Evolutionary conservation across 345 rosid species (phyloP), one percentile per base, ranked within the genome.

Genomic region (Xanthoceras sorbifolium): DNA sequence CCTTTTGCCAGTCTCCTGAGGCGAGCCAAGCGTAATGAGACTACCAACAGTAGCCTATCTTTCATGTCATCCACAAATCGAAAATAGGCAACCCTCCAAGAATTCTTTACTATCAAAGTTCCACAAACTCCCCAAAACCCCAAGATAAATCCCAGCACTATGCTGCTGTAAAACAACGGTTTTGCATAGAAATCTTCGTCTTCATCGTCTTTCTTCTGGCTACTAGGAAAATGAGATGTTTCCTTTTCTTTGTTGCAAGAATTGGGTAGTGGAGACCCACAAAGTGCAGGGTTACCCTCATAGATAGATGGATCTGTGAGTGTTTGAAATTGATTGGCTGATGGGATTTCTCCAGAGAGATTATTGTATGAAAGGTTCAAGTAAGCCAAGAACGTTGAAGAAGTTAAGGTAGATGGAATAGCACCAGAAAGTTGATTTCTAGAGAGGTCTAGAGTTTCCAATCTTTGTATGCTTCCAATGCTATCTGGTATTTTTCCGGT

Each of bases 351-450:
- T 6, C 79, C 84, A 4, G 79, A 78, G 18, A 82, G 28, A 46
- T 81, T 77, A 48, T 78, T 78, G 52, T 78, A 29, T 23, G 84
- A 69, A 9, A 78, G 57, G 68, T 82, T 75, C 69, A 72, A 64
- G 48, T 73, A 65, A 65, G 59, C 69, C 18, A 76, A 54, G 6
- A 65, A 59, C n/a, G 78, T 73, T 6, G 74, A 46, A 14, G 57
- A 46, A 23, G 67, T 12, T 64, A 79, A 69, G 46, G 60, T 54
- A 36, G 44, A 3, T 4, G 82, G 82, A 14, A 79, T 79, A 9
- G 9, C n/a, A 1, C 82, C 82, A 1, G 67, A 69, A 29, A 80
- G 67, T 48, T 70, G 10, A 55, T 80, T 80, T n/a, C 38, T 69
- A 0, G 76, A 80, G 6, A 80, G 69, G 46, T 80, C 79, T 1